phyloP scores from a whole-genome alignment of 176 grass and related monocot genomes.

The Stipa capillata region DNA sequence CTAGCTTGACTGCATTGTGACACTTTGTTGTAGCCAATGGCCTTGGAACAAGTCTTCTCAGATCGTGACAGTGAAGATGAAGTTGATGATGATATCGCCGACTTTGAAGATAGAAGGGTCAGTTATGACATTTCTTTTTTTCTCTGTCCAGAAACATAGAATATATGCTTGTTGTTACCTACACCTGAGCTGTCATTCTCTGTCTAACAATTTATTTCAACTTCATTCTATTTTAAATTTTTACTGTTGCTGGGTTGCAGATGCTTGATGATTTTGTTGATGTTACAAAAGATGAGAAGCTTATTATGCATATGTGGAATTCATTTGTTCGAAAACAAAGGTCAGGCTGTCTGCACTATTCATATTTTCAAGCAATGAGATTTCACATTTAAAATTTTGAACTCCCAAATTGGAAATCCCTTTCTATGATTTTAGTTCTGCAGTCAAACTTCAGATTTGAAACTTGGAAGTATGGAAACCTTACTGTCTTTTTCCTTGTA shows the following conservation, averaged over 20 bases:
- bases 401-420: background rate
- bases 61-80: constrained; percentile 98
- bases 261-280: constrained; percentile 99
- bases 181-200: background rate
- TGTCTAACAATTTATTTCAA: background rate
- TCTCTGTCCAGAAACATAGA: background rate
- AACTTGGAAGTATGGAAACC: background rate
- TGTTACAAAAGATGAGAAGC: constrained; percentile 92
- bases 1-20: constrained; percentile 13
- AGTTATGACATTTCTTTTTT: constrained; percentile 28
- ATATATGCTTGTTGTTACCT: background rate
- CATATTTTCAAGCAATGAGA: background rate
- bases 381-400: background rate
- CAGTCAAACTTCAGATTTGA: background rate
- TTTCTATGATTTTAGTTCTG: no score
- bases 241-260: constrained; percentile 27
- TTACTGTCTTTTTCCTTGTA: background rate
- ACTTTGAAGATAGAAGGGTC: constrained; percentile 94
- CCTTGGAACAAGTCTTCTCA: constrained; percentile 77
- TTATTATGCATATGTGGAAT: constrained; percentile 99
- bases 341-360: constrained; percentile 28
- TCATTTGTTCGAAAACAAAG: constrained; percentile 98
- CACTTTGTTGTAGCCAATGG: constrained; percentile 79
- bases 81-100: constrained; percentile 92
- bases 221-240: constrained; percentile 7